Evolutionary conservation across 208 protist genomes (phyloP).

Genomic region (Novymonas esmeraldas): DNA sequence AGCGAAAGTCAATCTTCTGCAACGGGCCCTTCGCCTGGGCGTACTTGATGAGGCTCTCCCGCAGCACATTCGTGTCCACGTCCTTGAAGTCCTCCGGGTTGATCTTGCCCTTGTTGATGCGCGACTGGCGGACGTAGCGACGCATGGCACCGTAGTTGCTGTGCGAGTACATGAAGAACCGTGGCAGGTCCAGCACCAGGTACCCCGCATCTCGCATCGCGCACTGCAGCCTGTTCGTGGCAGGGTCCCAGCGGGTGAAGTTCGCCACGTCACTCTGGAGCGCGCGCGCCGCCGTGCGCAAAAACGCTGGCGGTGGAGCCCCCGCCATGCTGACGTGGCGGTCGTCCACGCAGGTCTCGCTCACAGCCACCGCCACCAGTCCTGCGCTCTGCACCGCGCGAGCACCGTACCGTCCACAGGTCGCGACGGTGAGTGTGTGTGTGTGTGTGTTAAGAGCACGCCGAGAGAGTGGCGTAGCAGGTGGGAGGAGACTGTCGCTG

Average conservation of each 20-base stretch:
- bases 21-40: constrained; percentile 76
- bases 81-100: constrained; percentile 85
- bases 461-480: neutral
- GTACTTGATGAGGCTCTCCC: constrained; percentile 71
- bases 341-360: too few species aligned
- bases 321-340: constrained; percentile 13
- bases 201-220: constrained; percentile 72
- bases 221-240: constrained; percentile 65
- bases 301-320: constrained; percentile 29
- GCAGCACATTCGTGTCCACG: constrained; percentile 82
- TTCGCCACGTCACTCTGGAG: constrained; percentile 52
- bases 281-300: constrained; percentile 35
- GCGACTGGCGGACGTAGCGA: constrained; percentile 75
- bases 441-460: neutral
- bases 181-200: constrained; percentile 66
- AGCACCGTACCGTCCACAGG: too few species aligned
- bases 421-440: neutral
- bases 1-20: constrained; percentile 84
- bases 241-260: constrained; percentile 57
- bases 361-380: too few species aligned
- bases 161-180: constrained; percentile 78
- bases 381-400: too few species aligned
- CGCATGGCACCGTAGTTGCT: constrained; percentile 81
- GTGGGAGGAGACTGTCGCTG: neutral
- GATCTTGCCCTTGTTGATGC: constrained; percentile 81